These are phyloP conservation scores for Zelopaecilomyces penicillatus DNA, from an alignment of 2,329 filamentous ascomycete species.

Conservation along the genomic window DNA sequence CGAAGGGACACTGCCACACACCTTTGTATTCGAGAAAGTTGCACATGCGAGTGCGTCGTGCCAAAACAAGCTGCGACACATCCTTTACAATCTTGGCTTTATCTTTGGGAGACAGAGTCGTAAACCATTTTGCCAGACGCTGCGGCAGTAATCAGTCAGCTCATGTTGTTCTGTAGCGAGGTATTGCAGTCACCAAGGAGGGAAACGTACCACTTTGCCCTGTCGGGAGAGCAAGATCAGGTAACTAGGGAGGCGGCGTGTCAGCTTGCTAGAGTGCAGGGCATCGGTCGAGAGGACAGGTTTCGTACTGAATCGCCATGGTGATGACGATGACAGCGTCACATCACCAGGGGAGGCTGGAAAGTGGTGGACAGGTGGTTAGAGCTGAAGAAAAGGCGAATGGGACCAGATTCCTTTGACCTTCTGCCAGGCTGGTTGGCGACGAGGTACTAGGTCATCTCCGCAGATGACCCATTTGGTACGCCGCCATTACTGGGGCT, in stretches of 20 bases:
- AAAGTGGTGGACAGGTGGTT: slow-evolving; percentile 5
- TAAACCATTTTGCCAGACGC: slow-evolving; percentile 99
- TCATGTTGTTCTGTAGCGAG: background rate
- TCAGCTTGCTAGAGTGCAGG: slow-evolving; percentile 12
- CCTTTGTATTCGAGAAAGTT: slow-evolving; percentile 99
- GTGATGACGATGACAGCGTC: slow-evolving; percentile 13
- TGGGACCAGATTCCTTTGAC: background rate
- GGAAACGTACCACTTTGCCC: slow-evolving; percentile 85
- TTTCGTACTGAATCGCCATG: slow-evolving; percentile 38
- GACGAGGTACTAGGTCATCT: no score
- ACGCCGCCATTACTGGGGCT: no score
- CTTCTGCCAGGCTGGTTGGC: no score
- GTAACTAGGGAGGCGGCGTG: slow-evolving; percentile 54
- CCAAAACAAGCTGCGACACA: slow-evolving; percentile 94
- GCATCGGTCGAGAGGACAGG: slow-evolving; percentile 2
- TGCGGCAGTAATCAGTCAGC: slow-evolving; percentile 31
- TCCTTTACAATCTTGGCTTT: slow-evolving; percentile 99
- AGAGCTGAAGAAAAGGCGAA: background rate
- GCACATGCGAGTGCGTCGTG: slow-evolving; percentile 95
- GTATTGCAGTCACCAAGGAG: background rate
- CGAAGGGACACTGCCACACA: slow-evolving; percentile 27
- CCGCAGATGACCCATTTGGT: no score
- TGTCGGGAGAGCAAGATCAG: slow-evolving; percentile 94
- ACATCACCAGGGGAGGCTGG: slow-evolving; percentile 11
- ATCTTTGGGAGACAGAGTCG: slow-evolving; percentile 91